phyloP scores from a whole-genome alignment of 306 rosid species.

The Acacia melanoxylon region DNA sequence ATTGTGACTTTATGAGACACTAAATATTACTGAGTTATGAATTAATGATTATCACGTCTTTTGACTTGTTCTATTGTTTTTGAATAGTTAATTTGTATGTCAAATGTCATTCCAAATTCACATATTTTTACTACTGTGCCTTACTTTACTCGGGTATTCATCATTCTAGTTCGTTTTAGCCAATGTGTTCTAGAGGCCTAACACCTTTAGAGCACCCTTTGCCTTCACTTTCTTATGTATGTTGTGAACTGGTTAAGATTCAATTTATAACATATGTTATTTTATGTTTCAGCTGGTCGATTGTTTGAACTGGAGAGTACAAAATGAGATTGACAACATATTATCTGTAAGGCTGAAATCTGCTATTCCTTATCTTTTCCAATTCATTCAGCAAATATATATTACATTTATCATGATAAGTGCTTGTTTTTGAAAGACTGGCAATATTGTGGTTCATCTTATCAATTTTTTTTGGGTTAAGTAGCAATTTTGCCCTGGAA shows the following conservation, averaged over 20 bases:
- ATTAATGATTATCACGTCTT: background rate
- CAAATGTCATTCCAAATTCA: background rate
- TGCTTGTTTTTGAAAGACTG: background rate
- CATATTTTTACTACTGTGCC: background rate
- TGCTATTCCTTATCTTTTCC: conserved; percentile 9
- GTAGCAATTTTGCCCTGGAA: no score
- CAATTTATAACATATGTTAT: conserved; percentile 21
- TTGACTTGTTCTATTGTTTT: background rate
- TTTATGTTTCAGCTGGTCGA: conserved; percentile 73
- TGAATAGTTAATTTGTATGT: background rate
- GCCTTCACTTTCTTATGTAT: background rate
- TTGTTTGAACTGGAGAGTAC: conserved; percentile 84
- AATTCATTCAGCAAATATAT: conserved; percentile 5
- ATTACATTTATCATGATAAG: background rate
- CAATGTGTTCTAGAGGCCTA: background rate
- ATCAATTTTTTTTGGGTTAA: background rate
- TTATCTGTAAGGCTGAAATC: conserved; percentile 59
- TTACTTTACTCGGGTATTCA: background rate
- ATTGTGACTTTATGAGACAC: background rate
- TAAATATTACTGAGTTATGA: background rate
- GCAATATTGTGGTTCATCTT: background rate
- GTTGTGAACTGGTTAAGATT: conserved; percentile 12
- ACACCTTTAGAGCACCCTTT: background rate
- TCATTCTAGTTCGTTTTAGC: background rate
- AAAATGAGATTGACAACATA: conserved; percentile 84